Evolutionary conservation across 2,329 filamentous ascomycete genomes (phyloP), one percentile per base, ranked within the genome.

Genomic region (Fusarium abutilonis): DNA sequence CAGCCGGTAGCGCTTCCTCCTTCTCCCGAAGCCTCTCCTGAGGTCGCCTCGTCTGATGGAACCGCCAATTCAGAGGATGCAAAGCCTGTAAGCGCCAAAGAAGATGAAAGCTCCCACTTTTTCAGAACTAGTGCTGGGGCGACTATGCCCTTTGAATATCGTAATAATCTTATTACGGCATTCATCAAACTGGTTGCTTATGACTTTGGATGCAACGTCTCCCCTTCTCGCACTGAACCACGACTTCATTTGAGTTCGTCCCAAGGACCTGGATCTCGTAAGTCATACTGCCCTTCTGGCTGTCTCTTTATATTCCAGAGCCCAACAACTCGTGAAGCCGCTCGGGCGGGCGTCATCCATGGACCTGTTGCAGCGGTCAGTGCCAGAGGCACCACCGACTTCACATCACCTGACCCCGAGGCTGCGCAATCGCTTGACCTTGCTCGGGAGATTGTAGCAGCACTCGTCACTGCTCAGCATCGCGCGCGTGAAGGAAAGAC

Each of bases 151-250:
- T 70, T 81, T 7, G 84, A 88, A 45, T 82, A 80, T 66, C 83
- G 86, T 28, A 81, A 86, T 51, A 80, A 79, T 50, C 76, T 88
- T n/a, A 64, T 86, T 11, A 79, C 81, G 3, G 81, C 86, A 32
- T 88, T 89, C 52, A 73, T 89, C 52, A 89, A 89, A 71, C 80
- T 89, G 5, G 81, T 89, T 14, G 81, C 85, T 15, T 89, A 89
- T 67, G 86, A 89, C 61, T 89, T 88, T 72, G 84, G 85, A 46
- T 89, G 86, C 73, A 88, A 83, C 64, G 82, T 87, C 44, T 77
- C 79, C 3, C 78, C 82, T 23, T 77, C 86, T 14, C 81, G 86
- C 36, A 77, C 79, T 21, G 86, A 89, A 66, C 86, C 86, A 9
- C 80, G 86, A 3, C 76, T 89, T 17, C 81, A 87, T 41, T 72